A percentile compares a stretch with the other conserved stretches of the same genome.
phyloP scores from a whole-genome alignment of 805 yeast species.

The Candida lessepsii region DNA sequence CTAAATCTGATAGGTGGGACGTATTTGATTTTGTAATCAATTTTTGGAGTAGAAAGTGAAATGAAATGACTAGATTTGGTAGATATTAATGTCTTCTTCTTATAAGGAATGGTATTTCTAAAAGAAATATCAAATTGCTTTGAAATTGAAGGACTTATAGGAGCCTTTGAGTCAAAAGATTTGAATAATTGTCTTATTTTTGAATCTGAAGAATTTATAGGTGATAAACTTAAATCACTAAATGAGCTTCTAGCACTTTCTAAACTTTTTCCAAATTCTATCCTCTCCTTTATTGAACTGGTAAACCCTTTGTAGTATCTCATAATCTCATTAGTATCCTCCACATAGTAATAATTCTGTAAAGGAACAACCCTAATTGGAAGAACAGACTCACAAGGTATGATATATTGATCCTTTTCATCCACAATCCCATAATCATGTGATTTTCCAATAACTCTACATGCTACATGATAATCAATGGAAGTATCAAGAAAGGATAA shows the following conservation, averaged over 20 bases:
- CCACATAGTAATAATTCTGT: conserved; percentile 19
- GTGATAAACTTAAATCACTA: conserved; percentile 14
- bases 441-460: conserved; percentile 42
- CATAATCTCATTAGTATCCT: conserved; percentile 17
- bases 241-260: conserved; percentile 1
- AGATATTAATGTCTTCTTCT: conserved; percentile 36
- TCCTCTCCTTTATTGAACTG: conserved; percentile 23
- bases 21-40: conserved; percentile 26
- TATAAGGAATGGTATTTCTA: conserved; percentile 31
- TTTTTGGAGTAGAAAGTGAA: conserved; percentile 36
- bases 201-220: conserved; percentile 21
- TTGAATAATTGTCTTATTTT: conserved; percentile 30
- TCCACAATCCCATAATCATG: conserved; percentile 27
- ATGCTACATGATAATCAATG: conserved; percentile 35
- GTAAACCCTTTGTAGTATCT: conserved; percentile 36
- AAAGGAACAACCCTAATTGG: conserved; percentile 39
- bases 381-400: conserved; percentile 31
- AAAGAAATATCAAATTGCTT: conserved; percentile 19
- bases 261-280: conserved; percentile 13
- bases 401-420: conserved; percentile 32
- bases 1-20: conserved; percentile 33
- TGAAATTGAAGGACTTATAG: conserved; percentile 16
- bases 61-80: conserved; percentile 25
- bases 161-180: conserved; percentile 21
- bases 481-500: conserved; percentile 36